Evolutionary conservation across 352 stramenopile species (phyloP).

Genomic region (Phytophthora palmivora): DNA sequence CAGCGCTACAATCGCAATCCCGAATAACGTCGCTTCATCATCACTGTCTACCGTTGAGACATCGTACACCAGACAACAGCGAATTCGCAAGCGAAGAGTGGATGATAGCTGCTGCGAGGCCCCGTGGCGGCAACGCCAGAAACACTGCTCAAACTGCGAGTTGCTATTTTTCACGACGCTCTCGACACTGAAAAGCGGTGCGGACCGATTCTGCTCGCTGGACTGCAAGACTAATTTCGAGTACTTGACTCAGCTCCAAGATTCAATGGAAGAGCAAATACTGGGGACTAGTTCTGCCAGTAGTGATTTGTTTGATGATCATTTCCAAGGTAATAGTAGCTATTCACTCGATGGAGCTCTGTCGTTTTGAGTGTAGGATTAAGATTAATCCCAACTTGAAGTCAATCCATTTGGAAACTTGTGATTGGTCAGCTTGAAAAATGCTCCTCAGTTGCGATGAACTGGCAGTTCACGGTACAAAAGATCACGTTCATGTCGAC

Average conservation of each 20-base stretch:
- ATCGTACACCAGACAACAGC: background rate
- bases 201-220: slow-evolving; percentile 45
- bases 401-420: background rate
- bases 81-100: background rate
- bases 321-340: too few relatives aligned
- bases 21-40: background rate
- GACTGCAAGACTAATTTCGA: slow-evolving; percentile 53
- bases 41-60: background rate
- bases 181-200: slow-evolving; percentile 8
- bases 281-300: background rate
- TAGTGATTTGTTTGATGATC: slow-evolving; percentile 1
- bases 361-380: too few relatives aligned
- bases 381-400: slow-evolving; percentile 1
- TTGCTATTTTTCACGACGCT: slow-evolving; percentile 31
- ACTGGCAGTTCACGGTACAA: too few relatives aligned
- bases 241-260: slow-evolving; percentile 30
- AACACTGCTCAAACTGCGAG: slow-evolving; percentile 26
- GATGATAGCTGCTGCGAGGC: background rate
- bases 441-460: too few relatives aligned
- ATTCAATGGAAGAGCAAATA: slow-evolving; percentile 29
- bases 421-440: too few relatives aligned
- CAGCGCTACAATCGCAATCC: slow-evolving; percentile 24
- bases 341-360: too few relatives aligned
- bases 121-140: slow-evolving; percentile 24
- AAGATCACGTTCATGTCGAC: too few relatives aligned